Base-by-base conservation (phyloP, 306 rosid species). In the Inga oerstediana region DNA sequence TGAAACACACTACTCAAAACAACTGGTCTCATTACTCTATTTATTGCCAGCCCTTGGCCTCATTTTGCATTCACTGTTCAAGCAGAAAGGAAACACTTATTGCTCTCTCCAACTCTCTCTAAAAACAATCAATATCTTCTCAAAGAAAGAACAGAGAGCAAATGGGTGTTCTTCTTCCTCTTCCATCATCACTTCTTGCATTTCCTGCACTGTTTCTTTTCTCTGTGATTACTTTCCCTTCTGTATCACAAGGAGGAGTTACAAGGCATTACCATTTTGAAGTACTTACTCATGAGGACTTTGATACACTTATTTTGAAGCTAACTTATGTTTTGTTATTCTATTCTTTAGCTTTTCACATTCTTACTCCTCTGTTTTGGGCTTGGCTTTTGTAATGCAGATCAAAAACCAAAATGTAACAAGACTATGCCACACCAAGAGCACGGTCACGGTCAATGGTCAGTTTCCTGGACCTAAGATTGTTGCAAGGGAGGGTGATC, bases 401-500 rank as follows among this genome's bases (percentile, higher is more conserved):
- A 84, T 93, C 72, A 77, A 81, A 59, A 49, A 72, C 64, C 78
- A 86, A 75, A 91, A 89, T 79, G 93, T 93, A 54, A 91, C 94
- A 27, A 77, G 96, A 73, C 46, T 93, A 9, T 90, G 95, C 79
- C 92, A 91, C 82, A 89, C 80, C 10, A 93, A 91, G 87, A 90
- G 83, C 83, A 85, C 91, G 32, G 88, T 93, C 51, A 90, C 94
- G 2, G 94, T 89, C 66, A 93, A 93, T 51, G 95, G 95, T 3
- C 80, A 89, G 44, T 91, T 93, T 89, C 97, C 96, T 0, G 97
- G 97, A 62, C 97, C 97, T 71, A 83, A 88, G 6, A 89, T 93
- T 77, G 84, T 91, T 27, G 94, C 92, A 4, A 84, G 97, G 32
- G 97, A 93, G 66, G 97, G 93, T 24, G 97, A 93, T 68, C 92